phyloP scores from a whole-genome alignment of 768 basidiomycete genomes.

The Suillus clintonianus region DNA sequence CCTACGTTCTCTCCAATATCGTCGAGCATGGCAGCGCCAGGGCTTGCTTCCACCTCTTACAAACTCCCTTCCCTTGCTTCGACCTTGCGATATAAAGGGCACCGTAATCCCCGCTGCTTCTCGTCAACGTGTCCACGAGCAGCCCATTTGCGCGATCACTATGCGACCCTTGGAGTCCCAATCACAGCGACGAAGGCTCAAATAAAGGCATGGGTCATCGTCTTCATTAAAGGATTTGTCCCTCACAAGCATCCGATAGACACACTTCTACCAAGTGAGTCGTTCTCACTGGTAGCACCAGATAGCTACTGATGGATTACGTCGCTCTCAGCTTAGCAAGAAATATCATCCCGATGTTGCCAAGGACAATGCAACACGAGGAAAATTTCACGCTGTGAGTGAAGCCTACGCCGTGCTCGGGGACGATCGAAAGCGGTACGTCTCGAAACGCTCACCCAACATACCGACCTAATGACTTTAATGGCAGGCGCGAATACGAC shows the following conservation, averaged over 20 bases:
- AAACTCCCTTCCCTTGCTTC: neutral
- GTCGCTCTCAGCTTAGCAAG: slow-evolving; percentile 45
- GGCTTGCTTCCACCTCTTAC: slow-evolving; percentile 2
- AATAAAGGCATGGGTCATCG: slow-evolving; percentile 26
- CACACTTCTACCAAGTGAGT: slow-evolving; percentile 33
- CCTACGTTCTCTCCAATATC: neutral
- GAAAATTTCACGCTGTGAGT: slow-evolving; percentile 46
- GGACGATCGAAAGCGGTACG: slow-evolving; percentile 47
- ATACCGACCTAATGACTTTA: neutral
- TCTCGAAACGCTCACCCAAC: neutral
- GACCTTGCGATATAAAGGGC: neutral
- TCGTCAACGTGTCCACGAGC: slow-evolving; percentile 18
- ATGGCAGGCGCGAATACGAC: slow-evolving; percentile 35
- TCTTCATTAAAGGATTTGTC: slow-evolving; percentile 4
- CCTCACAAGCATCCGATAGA: slow-evolving; percentile 9
- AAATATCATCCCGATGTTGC: slow-evolving; percentile 47
- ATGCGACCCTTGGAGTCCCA: slow-evolving; percentile 28
- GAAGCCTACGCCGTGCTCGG: slow-evolving; percentile 49
- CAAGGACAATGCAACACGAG: slow-evolving; percentile 37
- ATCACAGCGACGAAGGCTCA: slow-evolving; percentile 32
- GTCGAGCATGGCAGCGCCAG: neutral
- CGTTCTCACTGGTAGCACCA: neutral
- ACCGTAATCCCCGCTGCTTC: slow-evolving; percentile 12
- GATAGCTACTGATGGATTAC: neutral
- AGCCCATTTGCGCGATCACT: slow-evolving; percentile 25